phyloP scores from a whole-genome alignment of 2,329 filamentous ascomycete species.

The Trichoderma citrinoviride region DNA sequence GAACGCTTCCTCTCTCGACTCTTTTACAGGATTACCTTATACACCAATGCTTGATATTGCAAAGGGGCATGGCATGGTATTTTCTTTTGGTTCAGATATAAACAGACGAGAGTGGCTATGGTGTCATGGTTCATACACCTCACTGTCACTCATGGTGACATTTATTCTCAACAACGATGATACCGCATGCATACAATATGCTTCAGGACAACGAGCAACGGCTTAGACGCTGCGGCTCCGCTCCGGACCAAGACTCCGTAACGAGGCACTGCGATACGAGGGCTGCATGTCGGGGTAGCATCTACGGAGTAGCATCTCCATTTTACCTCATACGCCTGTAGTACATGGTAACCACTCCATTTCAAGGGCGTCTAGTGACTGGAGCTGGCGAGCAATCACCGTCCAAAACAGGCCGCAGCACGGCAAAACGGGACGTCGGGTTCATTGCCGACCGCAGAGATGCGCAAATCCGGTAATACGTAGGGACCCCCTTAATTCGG shows the following conservation, averaged over 20 bases:
- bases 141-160: neutral
- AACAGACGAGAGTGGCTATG: neutral
- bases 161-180: neutral
- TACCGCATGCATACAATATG: too few species aligned
- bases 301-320: neutral
- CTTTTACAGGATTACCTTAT: neutral
- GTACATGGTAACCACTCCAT: too few species aligned
- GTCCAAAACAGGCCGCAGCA: neutral
- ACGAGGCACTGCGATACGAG: neutral
- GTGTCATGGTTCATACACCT: neutral
- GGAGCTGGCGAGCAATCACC: too few species aligned
- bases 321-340: too few species aligned
- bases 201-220: neutral
- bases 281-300: neutral
- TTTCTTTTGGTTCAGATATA: neutral
- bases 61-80: neutral
- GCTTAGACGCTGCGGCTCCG: neutral
- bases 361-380: too few species aligned
- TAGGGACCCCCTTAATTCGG: slow-evolving; percentile 7
- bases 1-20: slow-evolving; percentile 4
- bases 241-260: neutral
- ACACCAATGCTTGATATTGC: neutral
- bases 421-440: neutral
- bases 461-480: neutral
- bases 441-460: neutral